Base-by-base conservation (phyloP, 345 rosid species). In the Psidium guajava region DNA sequence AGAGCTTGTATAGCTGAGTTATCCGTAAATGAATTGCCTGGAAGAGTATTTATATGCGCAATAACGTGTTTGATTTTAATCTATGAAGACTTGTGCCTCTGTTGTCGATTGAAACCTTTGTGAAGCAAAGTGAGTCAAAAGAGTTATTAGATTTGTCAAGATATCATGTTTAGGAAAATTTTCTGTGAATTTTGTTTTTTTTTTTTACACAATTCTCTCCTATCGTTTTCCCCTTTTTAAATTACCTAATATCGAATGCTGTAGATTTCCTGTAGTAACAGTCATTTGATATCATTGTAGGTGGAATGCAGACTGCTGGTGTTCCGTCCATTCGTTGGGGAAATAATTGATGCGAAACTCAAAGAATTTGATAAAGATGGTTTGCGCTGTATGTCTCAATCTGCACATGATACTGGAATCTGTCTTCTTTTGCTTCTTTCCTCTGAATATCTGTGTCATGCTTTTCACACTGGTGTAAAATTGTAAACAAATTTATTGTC, bases 301-400 rank as follows among this genome's bases (percentile, higher is more conserved):
- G 98, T 93, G 57, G 88, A 87, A 81, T 94, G 94, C 89, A 93
- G 98, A 88, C 84, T 96, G 90, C 83, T 97, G 11, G 88, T 95
- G 84, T 97, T 97, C 85, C 98, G 98, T 83, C 99, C 99, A 83
- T 96, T 94, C 90, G 90, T 92, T 84, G 98, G 98, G 74, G 98
- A 97, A 90, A 85, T 94, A 84, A 95, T 97, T 61, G 84, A 88
- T 85, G 98, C 94, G 6, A 92, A 92, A 87, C 93, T 97, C 56
- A 97, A 92, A 89, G 96, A 93, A 88, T 95, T 94, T 54, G 92
- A 91, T 83, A 88, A 89, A 51, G 92, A 88, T 81, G 98, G 98
- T 84, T 88, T 97, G 84, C 98, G 90, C 64, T 91, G 99, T 97
- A 93, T 84, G 99, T 95, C 69, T 18, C 54, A 57, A 25, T 42